These are phyloP conservation scores for Bimuria novae-zelandiae DNA, from an alignment of 2,329 filamentous ascomycete genomes.

Conservation along the genomic window DNA sequence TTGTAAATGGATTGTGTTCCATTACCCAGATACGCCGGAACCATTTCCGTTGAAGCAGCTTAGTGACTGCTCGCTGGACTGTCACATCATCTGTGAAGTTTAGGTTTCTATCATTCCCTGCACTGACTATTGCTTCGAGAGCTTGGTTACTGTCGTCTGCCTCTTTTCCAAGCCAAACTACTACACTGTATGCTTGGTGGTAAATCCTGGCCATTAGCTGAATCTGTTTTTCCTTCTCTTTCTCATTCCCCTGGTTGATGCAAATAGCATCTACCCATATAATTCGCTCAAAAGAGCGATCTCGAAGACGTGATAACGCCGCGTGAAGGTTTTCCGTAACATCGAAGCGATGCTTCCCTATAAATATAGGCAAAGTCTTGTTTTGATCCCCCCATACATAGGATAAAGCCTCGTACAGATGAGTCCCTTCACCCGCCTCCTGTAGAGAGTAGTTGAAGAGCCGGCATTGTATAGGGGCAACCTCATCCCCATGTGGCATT, in stretches of 20 bases:
- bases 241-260: conserved; percentile 13
- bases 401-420: conserved; percentile 16
- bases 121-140: conserved; percentile 16
- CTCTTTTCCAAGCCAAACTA: conserved; percentile 21
- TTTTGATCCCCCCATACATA: conserved; percentile 12
- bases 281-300: conserved; percentile 9
- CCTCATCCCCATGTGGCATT: conserved; percentile 12
- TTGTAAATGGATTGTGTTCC: not conserved
- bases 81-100: conserved; percentile 2
- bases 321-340: conserved; percentile 15
- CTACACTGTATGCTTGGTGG: conserved; percentile 12
- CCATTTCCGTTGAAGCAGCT: conserved; percentile 20
- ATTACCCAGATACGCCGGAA: conserved; percentile 26
- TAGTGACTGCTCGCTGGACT: conserved; percentile 17
- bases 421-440: conserved; percentile 3
- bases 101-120: conserved; percentile 3
- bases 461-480: conserved; percentile 14
- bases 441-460: conserved; percentile 18
- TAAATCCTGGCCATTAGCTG: conserved; percentile 20
- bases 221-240: conserved; percentile 19
- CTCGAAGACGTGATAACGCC: conserved; percentile 12
- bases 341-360: conserved; percentile 6
- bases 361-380: conserved; percentile 10
- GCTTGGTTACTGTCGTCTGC: conserved; percentile 12
- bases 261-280: too few relatives aligned